A percentile compares a stretch with the other conserved stretches of the same genome.
phyloP scores from a whole-genome alignment of 2,329 filamentous ascomycete genomes.

The Lizonia empirigonia region DNA sequence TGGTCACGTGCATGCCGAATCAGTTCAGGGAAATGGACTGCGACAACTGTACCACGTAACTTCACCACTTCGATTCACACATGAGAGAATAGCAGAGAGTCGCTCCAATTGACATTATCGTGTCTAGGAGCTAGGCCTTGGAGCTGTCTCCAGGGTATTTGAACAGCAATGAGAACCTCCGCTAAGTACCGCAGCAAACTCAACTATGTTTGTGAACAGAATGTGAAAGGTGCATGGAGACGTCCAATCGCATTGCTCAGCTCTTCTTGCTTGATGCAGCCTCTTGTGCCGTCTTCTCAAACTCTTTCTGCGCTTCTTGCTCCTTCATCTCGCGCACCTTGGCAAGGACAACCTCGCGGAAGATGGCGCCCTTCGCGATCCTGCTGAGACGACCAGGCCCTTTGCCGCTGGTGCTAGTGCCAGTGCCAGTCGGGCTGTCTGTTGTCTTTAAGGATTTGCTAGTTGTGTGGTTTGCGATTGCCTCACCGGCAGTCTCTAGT shows the following conservation, averaged over 20 bases:
- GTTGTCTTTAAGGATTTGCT: conserved; percentile 29
- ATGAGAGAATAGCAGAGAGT: not conserved
- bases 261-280: conserved; percentile 30
- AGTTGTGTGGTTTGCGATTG: conserved; percentile 42
- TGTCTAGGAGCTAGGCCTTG: conserved; percentile 25
- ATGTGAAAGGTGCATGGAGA: conserved; percentile 13
- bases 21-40: not conserved
- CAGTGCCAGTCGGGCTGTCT: conserved; percentile 8
- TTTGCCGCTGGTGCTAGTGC: conserved; percentile 44
- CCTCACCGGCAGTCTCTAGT: conserved; percentile 60
- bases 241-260: conserved; percentile 1
- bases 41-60: no score
- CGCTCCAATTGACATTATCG: conserved; percentile 15
- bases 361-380: conserved; percentile 73
- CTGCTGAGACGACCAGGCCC: conserved; percentile 59
- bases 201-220: conserved; percentile 18
- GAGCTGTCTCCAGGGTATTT: conserved; percentile 39
- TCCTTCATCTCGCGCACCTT: conserved; percentile 94
- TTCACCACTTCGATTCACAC: not conserved
- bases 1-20: conserved; percentile 11
- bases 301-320: conserved; percentile 74
- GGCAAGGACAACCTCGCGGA: conserved; percentile 90
- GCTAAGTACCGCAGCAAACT: conserved; percentile 32
- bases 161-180: conserved; percentile 26
- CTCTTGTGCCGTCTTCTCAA: conserved; percentile 62